A percentile compares a stretch with the other conserved stretches of the same genome.
Conservation (phyloP, 2,329 filamentous ascomycete species). For the Orbilia blumenaviensis region DNA sequence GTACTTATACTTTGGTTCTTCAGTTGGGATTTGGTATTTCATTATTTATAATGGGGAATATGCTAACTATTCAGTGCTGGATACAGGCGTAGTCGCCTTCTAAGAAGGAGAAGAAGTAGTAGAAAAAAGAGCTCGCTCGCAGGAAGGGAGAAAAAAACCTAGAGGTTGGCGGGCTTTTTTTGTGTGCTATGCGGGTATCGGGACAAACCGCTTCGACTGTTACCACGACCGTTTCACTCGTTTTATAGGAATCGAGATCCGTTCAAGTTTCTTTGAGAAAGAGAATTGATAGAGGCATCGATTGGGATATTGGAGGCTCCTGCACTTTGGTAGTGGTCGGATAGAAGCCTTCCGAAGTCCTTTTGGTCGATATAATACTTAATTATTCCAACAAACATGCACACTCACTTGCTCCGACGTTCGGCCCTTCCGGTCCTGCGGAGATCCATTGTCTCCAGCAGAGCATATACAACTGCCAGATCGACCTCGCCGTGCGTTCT, state of each 20-base stretch:
- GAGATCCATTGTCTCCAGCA: constrained; percentile 16
- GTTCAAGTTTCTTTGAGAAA: too few species aligned
- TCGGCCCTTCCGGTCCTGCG: constrained; percentile 29
- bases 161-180: background rate
- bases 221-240: background rate
- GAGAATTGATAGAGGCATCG: too few species aligned
- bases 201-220: constrained; percentile 3
- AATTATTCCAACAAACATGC: constrained; percentile 3
- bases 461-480: constrained; percentile 28
- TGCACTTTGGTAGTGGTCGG: too few species aligned
- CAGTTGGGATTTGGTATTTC: too few species aligned
- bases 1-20: too few species aligned
- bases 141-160: background rate
- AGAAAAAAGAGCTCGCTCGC: background rate
- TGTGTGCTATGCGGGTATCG: constrained; percentile 11
- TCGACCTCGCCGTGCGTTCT: constrained; percentile 33
- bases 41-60: too few species aligned
- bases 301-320: background rate
- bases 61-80: too few species aligned
- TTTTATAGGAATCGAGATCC: background rate
- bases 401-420: constrained; percentile 22
- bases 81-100: too few species aligned
- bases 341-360: background rate
- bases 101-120: too few species aligned
- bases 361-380: background rate